Base-by-base conservation (phyloP, 352 stramenopile species). In the Elongisporangium prolatum region DNA sequence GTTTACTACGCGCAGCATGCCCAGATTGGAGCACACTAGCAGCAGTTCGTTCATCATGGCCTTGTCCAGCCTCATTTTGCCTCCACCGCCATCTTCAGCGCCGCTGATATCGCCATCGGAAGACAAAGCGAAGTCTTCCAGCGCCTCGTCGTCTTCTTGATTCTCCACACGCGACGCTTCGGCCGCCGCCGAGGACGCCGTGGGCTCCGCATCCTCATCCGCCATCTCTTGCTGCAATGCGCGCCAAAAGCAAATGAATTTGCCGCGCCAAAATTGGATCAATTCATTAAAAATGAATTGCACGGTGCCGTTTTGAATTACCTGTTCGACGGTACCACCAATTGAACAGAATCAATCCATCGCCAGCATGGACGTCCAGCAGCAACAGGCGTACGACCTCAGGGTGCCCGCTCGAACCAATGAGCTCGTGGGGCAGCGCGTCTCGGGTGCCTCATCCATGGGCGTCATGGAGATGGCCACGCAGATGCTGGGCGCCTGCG, bases 11-110 rank as follows among this genome's bases (percentile, higher is more conserved):
- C 78, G 84, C 21, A 92, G 63, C 76, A 95, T 89, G 34, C 84
- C 86, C 20, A 95, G 63, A 63, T 95, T 95, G 34, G 86, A 95
- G 72, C 86, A 95, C 60, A 95, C 86, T 16, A 95, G 84, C 67
- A 95, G 64, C 59, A 95, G 67, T 59, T 95, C 84, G 63, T 95
- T 91, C 76, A 90, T 83, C 84, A 95, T 92, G 56, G 72, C 81
- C n/a, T 59, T 55, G 67, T 93, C 84, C 25, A 95, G 74, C 60
- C 70, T 65, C 13, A 60, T 66, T 5, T 68, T 68, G n/a, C 52
- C 56, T 1, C 37, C 69, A 21, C 55, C 63, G 14, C 54, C 57
- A 1, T 77, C 58, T 21, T 86, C 56, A 1, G 44, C 69, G 22
- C 56, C 63, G 14, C 54, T 56, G 2, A 75, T 54, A 18, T 86